Percentiles rank a stretch among this genome's conserved stretches.
Evolutionary conservation across 1,284 basidiomycete species (phyloP).

Genomic region (Rugosomyces carneus): DNA sequence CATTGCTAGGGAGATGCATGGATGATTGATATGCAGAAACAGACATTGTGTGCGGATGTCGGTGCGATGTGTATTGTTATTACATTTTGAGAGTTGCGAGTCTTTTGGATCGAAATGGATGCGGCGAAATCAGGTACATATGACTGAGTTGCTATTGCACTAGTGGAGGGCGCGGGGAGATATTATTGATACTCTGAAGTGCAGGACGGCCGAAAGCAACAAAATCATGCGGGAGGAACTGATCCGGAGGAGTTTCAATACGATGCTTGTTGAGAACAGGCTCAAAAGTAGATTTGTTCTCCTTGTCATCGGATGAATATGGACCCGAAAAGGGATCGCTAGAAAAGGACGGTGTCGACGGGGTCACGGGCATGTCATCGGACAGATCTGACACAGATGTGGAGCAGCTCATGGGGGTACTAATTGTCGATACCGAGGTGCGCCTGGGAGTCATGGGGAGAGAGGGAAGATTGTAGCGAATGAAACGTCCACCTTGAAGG

Average conservation of each 20-base stretch:
- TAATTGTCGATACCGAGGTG: slow-evolving; percentile 47
- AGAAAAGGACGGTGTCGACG: slow-evolving; percentile 58
- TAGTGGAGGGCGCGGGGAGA: slow-evolving; percentile 50
- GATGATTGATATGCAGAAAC: slow-evolving; percentile 63
- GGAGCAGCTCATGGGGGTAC: slow-evolving; percentile 67
- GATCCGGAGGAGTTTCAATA: slow-evolving; percentile 60
- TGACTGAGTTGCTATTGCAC: slow-evolving; percentile 45
- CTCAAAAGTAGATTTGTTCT: slow-evolving; percentile 69
- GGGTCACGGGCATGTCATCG: slow-evolving; percentile 77
- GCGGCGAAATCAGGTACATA: slow-evolving; percentile 29
- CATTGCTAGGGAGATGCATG: slow-evolving; percentile 71
- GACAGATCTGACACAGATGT: slow-evolving; percentile 69
- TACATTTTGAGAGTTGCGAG: slow-evolving; percentile 68
- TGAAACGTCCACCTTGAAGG: slow-evolving; percentile 68
- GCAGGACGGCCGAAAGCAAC: slow-evolving; percentile 67
- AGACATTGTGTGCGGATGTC: slow-evolving; percentile 52
- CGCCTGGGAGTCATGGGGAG: slow-evolving; percentile 71
- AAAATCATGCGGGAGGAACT: slow-evolving; percentile 74
- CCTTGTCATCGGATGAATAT: slow-evolving; percentile 67
- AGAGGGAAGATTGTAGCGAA: slow-evolving; percentile 40
- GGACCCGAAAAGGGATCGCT: slow-evolving; percentile 51
- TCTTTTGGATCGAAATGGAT: slow-evolving; percentile 31
- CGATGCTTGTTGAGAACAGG: slow-evolving; percentile 64
- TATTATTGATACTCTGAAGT: slow-evolving; percentile 56
- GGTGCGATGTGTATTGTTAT: slow-evolving; percentile 62